Evolutionary conservation across 2,329 filamentous ascomycete species (phyloP).

Genomic region (Trematosphaeria pertusa): DNA sequence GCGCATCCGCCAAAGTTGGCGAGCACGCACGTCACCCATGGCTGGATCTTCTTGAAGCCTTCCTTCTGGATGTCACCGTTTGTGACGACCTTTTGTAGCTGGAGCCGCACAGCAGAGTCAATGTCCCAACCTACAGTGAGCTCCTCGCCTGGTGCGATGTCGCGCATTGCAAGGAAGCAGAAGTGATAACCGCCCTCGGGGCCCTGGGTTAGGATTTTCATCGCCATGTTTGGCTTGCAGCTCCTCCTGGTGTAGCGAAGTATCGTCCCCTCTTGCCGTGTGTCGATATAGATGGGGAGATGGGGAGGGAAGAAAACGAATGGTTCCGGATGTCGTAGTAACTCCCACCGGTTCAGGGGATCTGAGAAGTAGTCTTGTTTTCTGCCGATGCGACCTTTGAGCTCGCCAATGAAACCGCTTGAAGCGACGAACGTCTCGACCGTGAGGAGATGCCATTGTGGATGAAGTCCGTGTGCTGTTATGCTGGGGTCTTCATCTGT

Average conservation of each 20-base stretch:
- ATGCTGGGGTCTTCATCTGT: constrained; percentile 58
- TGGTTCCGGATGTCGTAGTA: constrained; percentile 58
- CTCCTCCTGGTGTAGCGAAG: constrained; percentile 91
- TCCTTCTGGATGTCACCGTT: constrained; percentile 67
- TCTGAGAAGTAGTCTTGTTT: constrained; percentile 57
- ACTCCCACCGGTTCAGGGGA: constrained; percentile 55
- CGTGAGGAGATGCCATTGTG: constrained; percentile 75
- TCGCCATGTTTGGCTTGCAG: constrained; percentile 85
- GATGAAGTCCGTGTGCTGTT: constrained; percentile 61
- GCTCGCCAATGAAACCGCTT: constrained; percentile 69
- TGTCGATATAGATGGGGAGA: constrained; percentile 92
- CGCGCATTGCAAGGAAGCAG: constrained; percentile 84
- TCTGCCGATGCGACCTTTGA: constrained; percentile 66
- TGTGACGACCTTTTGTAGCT: constrained; percentile 66
- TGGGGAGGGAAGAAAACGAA: constrained; percentile 76
- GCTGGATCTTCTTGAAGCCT: constrained; percentile 65
- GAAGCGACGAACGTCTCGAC: constrained; percentile 59
- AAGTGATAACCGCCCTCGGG: constrained; percentile 76
- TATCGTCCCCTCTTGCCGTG: constrained; percentile 81
- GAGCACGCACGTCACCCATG: constrained; percentile 73
- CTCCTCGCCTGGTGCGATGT: constrained; percentile 77
- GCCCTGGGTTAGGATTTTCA: constrained; percentile 85
- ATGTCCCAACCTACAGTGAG: constrained; percentile 68
- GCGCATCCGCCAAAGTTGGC: constrained; percentile 83
- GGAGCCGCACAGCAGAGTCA: constrained; percentile 56